Percentiles rank a stretch among this genome's conserved stretches.
Conservation (phyloP, 208 protist species). For the Giardia duodenalis region DNA sequence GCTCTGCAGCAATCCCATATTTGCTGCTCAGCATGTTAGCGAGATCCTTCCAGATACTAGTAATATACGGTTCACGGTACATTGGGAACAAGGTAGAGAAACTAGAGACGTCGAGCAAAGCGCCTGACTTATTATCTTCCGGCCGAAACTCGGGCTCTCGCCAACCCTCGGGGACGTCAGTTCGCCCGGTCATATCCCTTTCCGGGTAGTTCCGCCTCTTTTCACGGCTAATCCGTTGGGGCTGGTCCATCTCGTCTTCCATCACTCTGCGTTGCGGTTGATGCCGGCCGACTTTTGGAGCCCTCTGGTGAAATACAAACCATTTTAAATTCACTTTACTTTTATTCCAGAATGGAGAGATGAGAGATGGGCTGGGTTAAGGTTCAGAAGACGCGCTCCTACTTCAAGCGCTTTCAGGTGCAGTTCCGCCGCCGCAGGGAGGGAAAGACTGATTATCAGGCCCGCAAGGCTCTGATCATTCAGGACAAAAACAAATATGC, state of each 20-base stretch:
- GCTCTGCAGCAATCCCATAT: not conserved
- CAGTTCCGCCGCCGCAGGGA: slow-evolving; percentile 85
- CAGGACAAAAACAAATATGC: slow-evolving; percentile 97
- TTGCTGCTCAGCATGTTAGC: not conserved
- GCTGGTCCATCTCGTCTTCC: too few relatives aligned
- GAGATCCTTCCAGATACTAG: not conserved
- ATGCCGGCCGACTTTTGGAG: too few relatives aligned
- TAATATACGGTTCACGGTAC: not conserved
- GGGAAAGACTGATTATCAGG: slow-evolving; percentile 94
- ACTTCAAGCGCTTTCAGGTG: slow-evolving; percentile 94
- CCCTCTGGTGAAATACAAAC: too few relatives aligned
- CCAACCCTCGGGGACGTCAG: not conserved
- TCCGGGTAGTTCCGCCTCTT: not conserved
- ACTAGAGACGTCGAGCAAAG: not conserved
- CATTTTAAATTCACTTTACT: too few relatives aligned
- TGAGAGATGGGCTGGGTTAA: slow-evolving; percentile 34
- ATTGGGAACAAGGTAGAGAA: not conserved
- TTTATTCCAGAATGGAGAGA: too few relatives aligned
- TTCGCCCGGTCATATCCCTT: not conserved
- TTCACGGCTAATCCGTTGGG: too few relatives aligned
- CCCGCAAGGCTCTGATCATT: slow-evolving; percentile 72
- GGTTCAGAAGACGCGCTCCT: slow-evolving; percentile 52
- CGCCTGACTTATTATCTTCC: not conserved
- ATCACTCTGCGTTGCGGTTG: too few relatives aligned
- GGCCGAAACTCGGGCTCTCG: not conserved